Evolutionary conservation across 257 asterid species (phyloP).

Genomic region (Solanum paucissectum): DNA sequence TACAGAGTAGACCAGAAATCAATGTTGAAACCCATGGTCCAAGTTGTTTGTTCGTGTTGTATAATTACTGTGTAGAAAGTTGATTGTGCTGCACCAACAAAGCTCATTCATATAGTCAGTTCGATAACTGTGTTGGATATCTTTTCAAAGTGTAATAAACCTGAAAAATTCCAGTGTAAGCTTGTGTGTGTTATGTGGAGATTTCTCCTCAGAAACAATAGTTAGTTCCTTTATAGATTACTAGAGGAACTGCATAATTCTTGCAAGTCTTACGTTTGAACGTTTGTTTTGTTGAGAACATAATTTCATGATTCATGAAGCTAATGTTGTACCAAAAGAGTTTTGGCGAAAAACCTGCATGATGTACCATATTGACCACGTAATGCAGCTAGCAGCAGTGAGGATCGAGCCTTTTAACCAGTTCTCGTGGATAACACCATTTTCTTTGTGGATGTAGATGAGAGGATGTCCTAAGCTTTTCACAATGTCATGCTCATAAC

Average conservation of each 20-base stretch:
- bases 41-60: slow-evolving; percentile 36
- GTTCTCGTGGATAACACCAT: too few relatives aligned
- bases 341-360: slow-evolving; percentile 43
- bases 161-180: slow-evolving; percentile 11
- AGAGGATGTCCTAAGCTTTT: too few relatives aligned
- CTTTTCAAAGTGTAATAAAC: slow-evolving; percentile 44
- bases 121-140: slow-evolving; percentile 66
- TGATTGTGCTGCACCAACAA: slow-evolving; percentile 73
- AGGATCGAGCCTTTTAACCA: neutral
- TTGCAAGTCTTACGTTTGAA: neutral
- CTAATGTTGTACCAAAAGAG: neutral
- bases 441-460: too few relatives aligned
- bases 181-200: neutral
- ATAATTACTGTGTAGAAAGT: slow-evolving; percentile 48
- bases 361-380: slow-evolving; percentile 59
- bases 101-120: slow-evolving; percentile 54
- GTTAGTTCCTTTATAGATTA: neutral
- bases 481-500: too few relatives aligned
- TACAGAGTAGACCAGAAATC: slow-evolving; percentile 63
- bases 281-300: neutral
- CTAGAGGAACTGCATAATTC: neutral
- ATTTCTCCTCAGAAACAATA: neutral
- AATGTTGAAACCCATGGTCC: slow-evolving; percentile 58
- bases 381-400: slow-evolving; percentile 51
- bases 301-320: neutral